Evolutionary conservation across 768 basidiomycete species (phyloP), one percentile per base, ranked within the genome.

Genomic region (Kwoniella dendrophila): DNA sequence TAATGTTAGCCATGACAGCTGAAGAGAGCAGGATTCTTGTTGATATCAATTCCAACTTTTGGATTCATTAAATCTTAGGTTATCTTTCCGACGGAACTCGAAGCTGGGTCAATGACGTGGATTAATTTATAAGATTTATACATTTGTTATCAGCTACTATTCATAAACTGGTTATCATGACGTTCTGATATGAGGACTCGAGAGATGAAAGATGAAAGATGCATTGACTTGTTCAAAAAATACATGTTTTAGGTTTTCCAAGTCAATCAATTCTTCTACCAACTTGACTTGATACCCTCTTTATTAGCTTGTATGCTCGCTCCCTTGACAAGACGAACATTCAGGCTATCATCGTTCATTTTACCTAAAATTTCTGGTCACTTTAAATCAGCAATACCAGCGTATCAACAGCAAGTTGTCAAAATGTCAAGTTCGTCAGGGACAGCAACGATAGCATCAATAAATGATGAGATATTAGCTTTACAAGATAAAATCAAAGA

Each of bases 401-500:
- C 34, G 30, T 11, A 50, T 18, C 22, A 3, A 29, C 48, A 2
- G 16, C 43, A 22, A 45, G 16, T 10, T 34, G 30, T 43, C 57
- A 64, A 24, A 36, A 58, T 59, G 56, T 58, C 63, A 1, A 40
- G 32, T 8, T 44, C 61, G 2, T n/a, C n/a, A n/a, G n/a, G n/a
- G n/a, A 43, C 56, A 2, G 26, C 52, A 16, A 41, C 60, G 32
- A 34, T 51, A 16, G 33, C 49, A 11, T 56, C 67, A 36, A 61
- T 72, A 29, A 33, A 59, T 29, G 69, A 69, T 32, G 64, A 64
- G 18, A 74, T 78, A 45, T 52, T 73, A 14, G 64, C 62, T 26
- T 69, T 78, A 4, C 73, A 75, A 51, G 45, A 38, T 32, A 51
- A 58, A 16, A 76, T 78, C 63, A 71, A 70, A 34, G 64, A 69